Conservation (phyloP, 2,329 filamentous ascomycete species). For the Xenosphaeropsis pyriputrescens region DNA sequence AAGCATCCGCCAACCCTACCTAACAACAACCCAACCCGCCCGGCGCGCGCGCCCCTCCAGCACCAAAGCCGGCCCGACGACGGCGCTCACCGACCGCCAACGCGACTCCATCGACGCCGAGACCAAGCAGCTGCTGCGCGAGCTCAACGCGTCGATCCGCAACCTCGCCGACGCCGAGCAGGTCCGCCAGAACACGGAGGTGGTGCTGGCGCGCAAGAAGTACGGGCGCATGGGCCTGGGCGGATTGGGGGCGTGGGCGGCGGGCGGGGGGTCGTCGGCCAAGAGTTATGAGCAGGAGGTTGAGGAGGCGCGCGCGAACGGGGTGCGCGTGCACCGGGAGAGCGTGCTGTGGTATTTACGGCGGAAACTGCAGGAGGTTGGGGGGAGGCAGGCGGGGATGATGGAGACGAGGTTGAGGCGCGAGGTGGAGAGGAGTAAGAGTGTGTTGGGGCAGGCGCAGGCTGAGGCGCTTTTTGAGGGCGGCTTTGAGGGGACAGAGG, state of each 20-base stretch:
- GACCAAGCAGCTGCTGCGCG: constrained; percentile 71
- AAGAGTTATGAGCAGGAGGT: constrained; percentile 52
- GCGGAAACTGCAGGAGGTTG: constrained; percentile 60
- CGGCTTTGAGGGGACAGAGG: constrained; percentile 6
- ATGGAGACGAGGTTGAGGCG: constrained; percentile 79
- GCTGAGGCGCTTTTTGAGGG: constrained; percentile 13
- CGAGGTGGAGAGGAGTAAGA: constrained; percentile 81
- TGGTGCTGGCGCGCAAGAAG: constrained; percentile 57
- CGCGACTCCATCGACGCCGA: constrained; percentile 79
- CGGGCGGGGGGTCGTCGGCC: constrained; percentile 42
- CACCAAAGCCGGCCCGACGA: constrained; percentile 23
- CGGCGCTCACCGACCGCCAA: constrained; percentile 56
- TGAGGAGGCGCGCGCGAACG: constrained; percentile 57
- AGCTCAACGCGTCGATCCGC: constrained; percentile 70
- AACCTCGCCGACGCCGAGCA: constrained; percentile 71
- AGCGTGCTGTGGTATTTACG: constrained; percentile 73
- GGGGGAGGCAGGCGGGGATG: constrained; percentile 72
- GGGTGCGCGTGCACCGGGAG: constrained; percentile 58
- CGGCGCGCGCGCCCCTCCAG: constrained; percentile 22
- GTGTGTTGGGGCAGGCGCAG: constrained; percentile 59
- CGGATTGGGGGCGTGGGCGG: constrained; percentile 46
- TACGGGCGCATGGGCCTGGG: constrained; percentile 47
- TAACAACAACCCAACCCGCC: constrained; percentile 60
- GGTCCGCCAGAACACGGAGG: constrained; percentile 62
- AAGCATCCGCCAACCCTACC: constrained; percentile 77